A percentile compares a stretch with the other conserved stretches of the same genome.
Conservation (phyloP, 2,329 filamentous ascomycete species). For the Cladobotryum mycophilum region DNA sequence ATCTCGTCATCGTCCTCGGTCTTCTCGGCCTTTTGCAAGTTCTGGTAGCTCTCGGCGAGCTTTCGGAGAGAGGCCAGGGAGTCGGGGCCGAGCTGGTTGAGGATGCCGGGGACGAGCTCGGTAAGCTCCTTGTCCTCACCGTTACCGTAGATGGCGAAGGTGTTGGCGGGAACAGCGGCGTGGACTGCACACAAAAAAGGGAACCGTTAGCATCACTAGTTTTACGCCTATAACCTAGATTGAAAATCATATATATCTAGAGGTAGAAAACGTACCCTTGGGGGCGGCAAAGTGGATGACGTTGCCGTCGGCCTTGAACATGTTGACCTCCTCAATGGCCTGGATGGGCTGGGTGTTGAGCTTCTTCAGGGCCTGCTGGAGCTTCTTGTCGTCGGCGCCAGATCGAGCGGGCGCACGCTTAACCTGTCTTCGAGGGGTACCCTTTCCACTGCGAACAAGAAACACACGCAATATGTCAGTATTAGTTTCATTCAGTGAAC, state of each 20-base stretch:
- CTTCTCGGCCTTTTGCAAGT: slow-evolving; percentile 90
- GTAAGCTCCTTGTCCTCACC: slow-evolving; percentile 99
- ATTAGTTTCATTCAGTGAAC: slow-evolving; percentile 23
- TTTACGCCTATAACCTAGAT: neutral
- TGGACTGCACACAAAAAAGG: slow-evolving; percentile 58
- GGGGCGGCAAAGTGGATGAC: slow-evolving; percentile 98
- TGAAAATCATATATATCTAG: neutral
- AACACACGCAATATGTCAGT: slow-evolving; percentile 7
- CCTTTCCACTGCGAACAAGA: slow-evolving; percentile 67
- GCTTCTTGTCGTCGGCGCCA: slow-evolving; percentile 98
- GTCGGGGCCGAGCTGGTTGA: slow-evolving; percentile 99
- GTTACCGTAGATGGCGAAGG: slow-evolving; percentile 98
- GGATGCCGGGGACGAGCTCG: slow-evolving; percentile 96
- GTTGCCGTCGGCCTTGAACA: slow-evolving; percentile 99
- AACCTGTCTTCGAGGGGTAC: slow-evolving; percentile 93
- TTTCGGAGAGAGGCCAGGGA: slow-evolving; percentile 96
- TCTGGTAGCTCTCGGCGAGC: slow-evolving; percentile 99
- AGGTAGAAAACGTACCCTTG: slow-evolving; percentile 64
- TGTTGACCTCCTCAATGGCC: slow-evolving; percentile 99
- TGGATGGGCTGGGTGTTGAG: slow-evolving; percentile 99
- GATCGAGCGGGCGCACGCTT: slow-evolving; percentile 95
- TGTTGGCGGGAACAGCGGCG: slow-evolving; percentile 95
- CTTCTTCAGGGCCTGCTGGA: slow-evolving; percentile 96
- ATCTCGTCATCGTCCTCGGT: slow-evolving; percentile 90
- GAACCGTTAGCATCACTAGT: neutral